These are phyloP conservation scores for Neurospora sp. DNA, from an alignment of 495 filamentous ascomycete genomes.

Conservation along the genomic window DNA sequence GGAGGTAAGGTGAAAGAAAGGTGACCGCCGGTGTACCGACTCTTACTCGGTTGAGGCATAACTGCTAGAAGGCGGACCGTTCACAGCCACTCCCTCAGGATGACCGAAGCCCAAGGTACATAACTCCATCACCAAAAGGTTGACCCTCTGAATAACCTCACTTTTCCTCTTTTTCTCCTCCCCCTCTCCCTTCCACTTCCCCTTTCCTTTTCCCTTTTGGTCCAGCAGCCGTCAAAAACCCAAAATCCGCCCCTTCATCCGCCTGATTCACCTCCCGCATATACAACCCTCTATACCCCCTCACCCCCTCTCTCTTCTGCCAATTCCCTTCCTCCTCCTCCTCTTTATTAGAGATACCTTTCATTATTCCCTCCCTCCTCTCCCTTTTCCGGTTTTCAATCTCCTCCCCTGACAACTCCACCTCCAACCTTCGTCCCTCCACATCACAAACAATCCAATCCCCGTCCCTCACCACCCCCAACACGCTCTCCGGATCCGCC, in stretches of 20 bases:
- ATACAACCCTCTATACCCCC: constrained; percentile 58
- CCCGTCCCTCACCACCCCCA: constrained; percentile 51
- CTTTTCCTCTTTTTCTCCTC: not conserved
- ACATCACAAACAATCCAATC: constrained; percentile 48
- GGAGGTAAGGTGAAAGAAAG: not conserved
- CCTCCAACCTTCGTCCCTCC: constrained; percentile 28
- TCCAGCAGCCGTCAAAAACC: constrained; percentile 47
- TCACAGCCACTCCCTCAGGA: not conserved
- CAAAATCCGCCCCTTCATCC: constrained; percentile 54
- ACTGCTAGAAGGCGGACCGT: not conserved
- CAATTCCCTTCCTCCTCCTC: constrained; percentile 14
- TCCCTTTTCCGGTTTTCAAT: constrained; percentile 30
- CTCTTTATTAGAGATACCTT: not conserved
- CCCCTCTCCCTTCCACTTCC: not conserved
- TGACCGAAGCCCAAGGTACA: no score
- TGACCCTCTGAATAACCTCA: not conserved
- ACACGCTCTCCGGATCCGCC: constrained; percentile 42
- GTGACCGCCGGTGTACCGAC: not conserved
- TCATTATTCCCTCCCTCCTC: constrained; percentile 12
- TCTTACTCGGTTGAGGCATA: not conserved
- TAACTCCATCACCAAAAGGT: not conserved
- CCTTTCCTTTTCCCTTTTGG: not conserved
- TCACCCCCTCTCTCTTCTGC: constrained; percentile 27
- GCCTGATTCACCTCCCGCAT: constrained; percentile 55
- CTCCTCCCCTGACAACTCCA: constrained; percentile 41